Evolutionary conservation across 2,329 filamentous ascomycete genomes (phyloP).

Genomic region (Colletotrichum cereale): DNA sequence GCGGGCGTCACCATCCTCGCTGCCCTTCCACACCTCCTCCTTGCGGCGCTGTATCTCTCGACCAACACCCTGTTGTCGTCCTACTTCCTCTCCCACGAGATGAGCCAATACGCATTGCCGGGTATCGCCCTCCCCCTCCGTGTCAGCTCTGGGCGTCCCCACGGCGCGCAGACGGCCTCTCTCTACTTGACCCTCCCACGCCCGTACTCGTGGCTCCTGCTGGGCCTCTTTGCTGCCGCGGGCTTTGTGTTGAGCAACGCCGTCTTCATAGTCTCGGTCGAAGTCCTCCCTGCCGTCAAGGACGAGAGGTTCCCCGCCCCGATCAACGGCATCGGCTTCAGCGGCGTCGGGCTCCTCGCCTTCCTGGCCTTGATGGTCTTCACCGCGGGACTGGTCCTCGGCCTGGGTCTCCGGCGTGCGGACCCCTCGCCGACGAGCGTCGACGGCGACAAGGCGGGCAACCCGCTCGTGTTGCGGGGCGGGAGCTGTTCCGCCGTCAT

Average conservation of each 20-base stretch:
- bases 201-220: constrained; percentile 58
- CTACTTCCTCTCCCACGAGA: constrained; percentile 64
- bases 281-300: constrained; percentile 37
- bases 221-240: constrained; percentile 57
- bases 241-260: constrained; percentile 58
- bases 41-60: constrained; percentile 61
- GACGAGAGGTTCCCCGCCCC: constrained; percentile 38
- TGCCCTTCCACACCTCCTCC: constrained; percentile 62
- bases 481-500: constrained; percentile 66
- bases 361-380: constrained; percentile 56
- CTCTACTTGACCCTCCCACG: constrained; percentile 65
- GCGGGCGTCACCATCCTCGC: constrained; percentile 54
- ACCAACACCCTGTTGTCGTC: constrained; percentile 61
- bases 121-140: constrained; percentile 54
- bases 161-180: constrained; percentile 60
- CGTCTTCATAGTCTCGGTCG: constrained; percentile 52
- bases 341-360: constrained; percentile 56
- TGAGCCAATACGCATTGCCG: constrained; percentile 56
- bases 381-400: constrained; percentile 51
- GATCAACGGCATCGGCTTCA: constrained; percentile 55
- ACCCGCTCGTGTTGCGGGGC: constrained; percentile 61
- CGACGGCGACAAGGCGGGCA: constrained; percentile 55
- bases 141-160: constrained; percentile 58
- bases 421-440: constrained; percentile 51
- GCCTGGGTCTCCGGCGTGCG: constrained; percentile 56